Evolutionary conservation across 2,329 filamentous ascomycete genomes (phyloP).

Genomic region (Fusarium illudens): DNA sequence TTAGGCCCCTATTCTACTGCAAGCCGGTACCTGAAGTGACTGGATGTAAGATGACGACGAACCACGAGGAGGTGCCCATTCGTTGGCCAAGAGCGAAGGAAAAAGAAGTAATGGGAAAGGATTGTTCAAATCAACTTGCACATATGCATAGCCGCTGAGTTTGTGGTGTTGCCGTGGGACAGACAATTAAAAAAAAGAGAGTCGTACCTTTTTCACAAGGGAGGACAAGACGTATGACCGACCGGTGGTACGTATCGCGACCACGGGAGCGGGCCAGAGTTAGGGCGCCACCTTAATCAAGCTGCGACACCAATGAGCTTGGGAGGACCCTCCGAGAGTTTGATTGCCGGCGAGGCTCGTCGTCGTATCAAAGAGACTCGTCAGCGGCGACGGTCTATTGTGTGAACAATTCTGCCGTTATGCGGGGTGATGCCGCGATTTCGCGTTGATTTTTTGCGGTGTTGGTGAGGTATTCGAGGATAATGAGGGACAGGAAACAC

Average conservation of each 20-base stretch:
- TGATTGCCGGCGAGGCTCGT: conserved; percentile 33
- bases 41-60: conserved; percentile 28
- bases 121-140: background rate
- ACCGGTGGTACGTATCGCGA: conserved; percentile 33
- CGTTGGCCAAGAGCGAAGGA: background rate
- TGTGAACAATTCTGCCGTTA: conserved; percentile 4
- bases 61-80: background rate
- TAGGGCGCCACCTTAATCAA: conserved; percentile 40
- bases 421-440: conserved; percentile 20
- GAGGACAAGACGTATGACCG: conserved; percentile 12
- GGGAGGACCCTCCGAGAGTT: conserved; percentile 25
- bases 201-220: conserved; percentile 21
- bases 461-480: conserved; percentile 11
- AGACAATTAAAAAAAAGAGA: conserved; percentile 2
- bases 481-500: conserved; percentile 26
- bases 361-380: conserved; percentile 27
- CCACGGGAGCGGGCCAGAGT: conserved; percentile 28
- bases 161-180: background rate
- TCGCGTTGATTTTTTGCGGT: conserved; percentile 10
- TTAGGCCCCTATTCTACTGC: conserved; percentile 30
- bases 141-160: background rate
- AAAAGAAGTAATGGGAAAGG: background rate
- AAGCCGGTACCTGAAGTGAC: conserved; percentile 40
- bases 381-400: conserved; percentile 17
- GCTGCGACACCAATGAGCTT: conserved; percentile 32